These are phyloP conservation scores for Purshia tridentata DNA, from an alignment of 306 rosid species.

Conservation along the genomic window DNA sequence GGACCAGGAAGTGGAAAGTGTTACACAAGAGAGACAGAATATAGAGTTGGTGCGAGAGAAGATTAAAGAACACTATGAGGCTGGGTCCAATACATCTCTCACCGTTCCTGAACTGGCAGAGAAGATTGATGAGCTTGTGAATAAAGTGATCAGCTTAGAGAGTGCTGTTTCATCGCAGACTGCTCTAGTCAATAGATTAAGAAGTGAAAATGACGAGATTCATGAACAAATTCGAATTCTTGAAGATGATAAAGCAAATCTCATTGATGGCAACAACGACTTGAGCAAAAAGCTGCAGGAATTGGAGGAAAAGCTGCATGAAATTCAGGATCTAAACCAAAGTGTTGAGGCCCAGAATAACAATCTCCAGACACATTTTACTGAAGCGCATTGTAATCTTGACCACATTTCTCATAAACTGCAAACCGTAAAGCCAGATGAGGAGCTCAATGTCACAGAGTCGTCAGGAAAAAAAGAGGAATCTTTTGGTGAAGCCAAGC, in stretches of 20 bases:
- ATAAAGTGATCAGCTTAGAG: slow-evolving; percentile 71
- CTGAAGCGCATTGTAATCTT: slow-evolving; percentile 54
- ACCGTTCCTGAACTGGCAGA: slow-evolving; percentile 79
- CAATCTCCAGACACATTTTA: slow-evolving; percentile 58
- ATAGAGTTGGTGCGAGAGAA: slow-evolving; percentile 47
- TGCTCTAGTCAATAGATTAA: slow-evolving; percentile 61
- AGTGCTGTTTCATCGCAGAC: slow-evolving; percentile 70
- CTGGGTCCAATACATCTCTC: slow-evolving; percentile 41
- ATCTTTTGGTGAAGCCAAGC: slow-evolving; percentile 26
- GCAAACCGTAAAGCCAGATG: slow-evolving; percentile 42
- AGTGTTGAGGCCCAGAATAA: slow-evolving; percentile 52
- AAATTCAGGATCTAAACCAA: slow-evolving; percentile 49
- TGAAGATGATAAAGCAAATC: slow-evolving; percentile 60
- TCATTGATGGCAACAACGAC: slow-evolving; percentile 45
- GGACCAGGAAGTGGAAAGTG: slow-evolving; percentile 27
- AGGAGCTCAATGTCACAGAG: slow-evolving; percentile 36
- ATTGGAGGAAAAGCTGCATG: slow-evolving; percentile 59
- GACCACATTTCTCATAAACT: slow-evolving; percentile 56
- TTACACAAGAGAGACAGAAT: slow-evolving; percentile 40
- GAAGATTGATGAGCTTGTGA: slow-evolving; percentile 81
- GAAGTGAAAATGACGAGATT: slow-evolving; percentile 68
- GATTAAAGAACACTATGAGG: slow-evolving; percentile 53
- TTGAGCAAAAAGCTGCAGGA: slow-evolving; percentile 52
- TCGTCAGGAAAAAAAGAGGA: slow-evolving; percentile 24
- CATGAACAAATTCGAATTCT: slow-evolving; percentile 55